Conservation (phyloP, 306 rosid genomes). For the Crataegus laevigata region DNA sequence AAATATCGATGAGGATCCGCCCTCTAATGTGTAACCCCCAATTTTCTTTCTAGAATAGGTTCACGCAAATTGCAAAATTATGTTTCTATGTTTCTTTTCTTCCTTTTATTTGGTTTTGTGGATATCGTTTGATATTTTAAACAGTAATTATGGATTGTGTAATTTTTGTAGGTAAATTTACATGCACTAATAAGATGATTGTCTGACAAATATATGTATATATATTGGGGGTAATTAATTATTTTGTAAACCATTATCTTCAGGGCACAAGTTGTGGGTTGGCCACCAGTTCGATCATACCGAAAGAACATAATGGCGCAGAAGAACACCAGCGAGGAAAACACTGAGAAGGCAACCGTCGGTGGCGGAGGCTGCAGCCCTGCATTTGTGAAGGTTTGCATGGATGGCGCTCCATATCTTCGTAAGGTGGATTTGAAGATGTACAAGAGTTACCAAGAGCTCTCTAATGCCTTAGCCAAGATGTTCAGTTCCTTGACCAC, state of each 20-base stretch:
- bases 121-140: neutral
- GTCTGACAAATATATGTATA: neutral
- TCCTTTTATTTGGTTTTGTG: neutral
- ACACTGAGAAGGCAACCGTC: conserved; percentile 28
- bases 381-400: conserved; percentile 84
- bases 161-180: neutral
- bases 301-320: conserved; percentile 87
- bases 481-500: conserved; percentile 98
- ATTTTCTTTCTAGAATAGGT: neutral
- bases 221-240: neutral
- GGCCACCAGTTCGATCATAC: conserved; percentile 99
- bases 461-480: conserved; percentile 92
- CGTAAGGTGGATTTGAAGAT: conserved; percentile 92
- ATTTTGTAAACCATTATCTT: neutral
- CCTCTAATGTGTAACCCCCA: neutral
- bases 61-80: neutral
- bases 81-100: neutral
- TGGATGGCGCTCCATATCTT: conserved; percentile 99
- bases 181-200: neutral
- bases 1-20: neutral
- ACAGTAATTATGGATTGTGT: neutral
- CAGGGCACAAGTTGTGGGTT: conserved; percentile 97
- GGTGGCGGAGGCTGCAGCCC: conserved; percentile 5
- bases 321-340: conserved; percentile 35
- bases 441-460: conserved; percentile 85